phyloP scores from a whole-genome alignment of 768 basidiomycete genomes.

The Pleurotus citrinopileatus region DNA sequence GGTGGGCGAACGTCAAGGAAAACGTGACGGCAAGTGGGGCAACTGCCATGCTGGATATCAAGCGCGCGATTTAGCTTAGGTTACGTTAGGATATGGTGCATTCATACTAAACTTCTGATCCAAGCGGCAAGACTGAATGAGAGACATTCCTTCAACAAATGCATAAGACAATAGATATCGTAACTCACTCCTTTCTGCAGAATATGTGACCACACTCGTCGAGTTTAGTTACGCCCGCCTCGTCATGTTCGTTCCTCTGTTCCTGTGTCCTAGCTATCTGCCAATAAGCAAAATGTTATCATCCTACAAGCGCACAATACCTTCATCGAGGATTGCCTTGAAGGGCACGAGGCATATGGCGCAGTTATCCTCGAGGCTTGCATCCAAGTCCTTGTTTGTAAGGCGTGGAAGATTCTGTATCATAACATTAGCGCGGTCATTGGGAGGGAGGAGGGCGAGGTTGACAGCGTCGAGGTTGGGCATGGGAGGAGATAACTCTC shows the following conservation, averaged over 20 bases:
- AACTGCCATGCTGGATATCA: constrained; percentile 57
- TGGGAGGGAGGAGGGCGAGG: background rate
- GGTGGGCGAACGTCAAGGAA: constrained; percentile 54
- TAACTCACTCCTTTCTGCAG: constrained; percentile 58
- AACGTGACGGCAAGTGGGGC: constrained; percentile 61
- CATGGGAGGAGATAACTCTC: constrained; percentile 1
- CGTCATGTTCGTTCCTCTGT: constrained; percentile 15
- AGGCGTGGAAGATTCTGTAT: constrained; percentile 1
- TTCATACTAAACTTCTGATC: constrained; percentile 54
- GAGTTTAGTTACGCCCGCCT: constrained; percentile 54
- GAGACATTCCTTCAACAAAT: background rate
- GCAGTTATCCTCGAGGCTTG: constrained; percentile 48
- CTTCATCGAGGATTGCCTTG: constrained; percentile 36
- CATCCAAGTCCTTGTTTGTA: constrained; percentile 2
- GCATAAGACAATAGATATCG: constrained; percentile 6
- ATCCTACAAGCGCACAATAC: constrained; percentile 7
- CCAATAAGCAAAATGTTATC: no score
- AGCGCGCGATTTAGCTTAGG: background rate
- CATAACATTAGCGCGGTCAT: background rate
- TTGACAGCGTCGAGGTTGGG: background rate
- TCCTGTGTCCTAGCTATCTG: no score
- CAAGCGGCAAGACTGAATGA: constrained; percentile 56
- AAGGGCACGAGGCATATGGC: constrained; percentile 65
- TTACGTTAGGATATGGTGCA: background rate
- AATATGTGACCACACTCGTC: constrained; percentile 63